Percentiles rank a stretch among this genome's conserved stretches.
These are phyloP conservation scores for Eucalyptus caleyi DNA, from an alignment of 345 rosid genomes.

Conservation along the genomic window DNA sequence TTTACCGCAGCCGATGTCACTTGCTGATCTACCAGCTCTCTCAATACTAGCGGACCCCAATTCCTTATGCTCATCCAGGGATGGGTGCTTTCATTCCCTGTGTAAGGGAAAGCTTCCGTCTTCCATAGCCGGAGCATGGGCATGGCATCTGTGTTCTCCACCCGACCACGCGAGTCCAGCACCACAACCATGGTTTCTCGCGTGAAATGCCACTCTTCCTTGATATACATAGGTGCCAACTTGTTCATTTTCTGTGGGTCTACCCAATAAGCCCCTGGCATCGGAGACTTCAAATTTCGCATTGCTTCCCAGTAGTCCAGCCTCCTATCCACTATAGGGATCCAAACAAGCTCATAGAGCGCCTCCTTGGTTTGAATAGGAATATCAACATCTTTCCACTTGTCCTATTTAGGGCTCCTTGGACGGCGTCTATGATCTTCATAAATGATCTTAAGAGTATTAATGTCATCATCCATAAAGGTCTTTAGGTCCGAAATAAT, in stretches of 20 bases:
- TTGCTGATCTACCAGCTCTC: background rate
- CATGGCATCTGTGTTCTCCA: background rate
- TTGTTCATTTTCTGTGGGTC: background rate
- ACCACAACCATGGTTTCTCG: background rate
- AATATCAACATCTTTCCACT: too few species aligned
- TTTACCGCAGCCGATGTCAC: background rate
- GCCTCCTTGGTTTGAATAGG: background rate
- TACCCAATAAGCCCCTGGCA: background rate
- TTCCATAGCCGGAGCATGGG: background rate
- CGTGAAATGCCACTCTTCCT: background rate
- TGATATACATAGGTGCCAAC: background rate
- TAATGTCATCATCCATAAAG: too few species aligned
- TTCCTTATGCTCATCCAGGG: background rate
- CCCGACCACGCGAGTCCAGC: background rate
- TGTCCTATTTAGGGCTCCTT: too few species aligned
- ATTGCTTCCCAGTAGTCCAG: too few species aligned
- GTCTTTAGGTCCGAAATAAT: too few species aligned
- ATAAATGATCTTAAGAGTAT: too few species aligned
- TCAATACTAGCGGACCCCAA: background rate
- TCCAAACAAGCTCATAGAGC: background rate
- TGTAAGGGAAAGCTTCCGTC: background rate
- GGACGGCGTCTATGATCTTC: too few species aligned
- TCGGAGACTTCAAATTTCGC: too few species aligned
- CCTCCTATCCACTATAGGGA: background rate
- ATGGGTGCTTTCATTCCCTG: background rate